These are phyloP conservation scores for Phytophthora vignae DNA, from an alignment of 352 stramenopile genomes.

Conservation along the genomic window DNA sequence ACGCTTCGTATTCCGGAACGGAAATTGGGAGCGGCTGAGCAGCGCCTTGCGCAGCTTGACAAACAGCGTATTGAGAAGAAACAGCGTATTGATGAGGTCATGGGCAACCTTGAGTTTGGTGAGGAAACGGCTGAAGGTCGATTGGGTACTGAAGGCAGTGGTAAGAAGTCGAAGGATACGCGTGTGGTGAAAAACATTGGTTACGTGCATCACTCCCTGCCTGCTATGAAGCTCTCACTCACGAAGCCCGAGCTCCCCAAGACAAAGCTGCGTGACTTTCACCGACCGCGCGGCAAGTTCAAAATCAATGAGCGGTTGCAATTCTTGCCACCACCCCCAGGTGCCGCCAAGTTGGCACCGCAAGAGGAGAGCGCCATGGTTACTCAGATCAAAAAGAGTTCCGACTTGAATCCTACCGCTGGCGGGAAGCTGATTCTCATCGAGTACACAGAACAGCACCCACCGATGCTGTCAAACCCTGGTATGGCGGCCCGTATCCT, in stretches of 20 bases:
- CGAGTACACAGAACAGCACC: conserved; percentile 87
- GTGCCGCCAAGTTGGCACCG: conserved; percentile 47
- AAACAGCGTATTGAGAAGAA: conserved; percentile 84
- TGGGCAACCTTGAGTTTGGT: conserved; percentile 82
- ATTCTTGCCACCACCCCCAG: conserved; percentile 56
- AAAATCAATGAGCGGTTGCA: conserved; percentile 85
- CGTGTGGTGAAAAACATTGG: conserved; percentile 89
- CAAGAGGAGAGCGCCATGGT: conserved; percentile 79
- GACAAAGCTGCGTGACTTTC: conserved; percentile 82
- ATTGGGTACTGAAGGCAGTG: conserved; percentile 68
- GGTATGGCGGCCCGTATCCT: conserved; percentile 87
- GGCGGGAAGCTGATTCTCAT: conserved; percentile 84
- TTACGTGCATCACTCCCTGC: conserved; percentile 84
- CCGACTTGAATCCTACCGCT: conserved; percentile 77
- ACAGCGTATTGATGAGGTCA: conserved; percentile 83
- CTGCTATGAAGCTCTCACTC: conserved; percentile 88
- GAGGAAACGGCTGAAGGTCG: conserved; percentile 75
- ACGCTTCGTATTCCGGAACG: conserved; percentile 85
- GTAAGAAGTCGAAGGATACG: conserved; percentile 86
- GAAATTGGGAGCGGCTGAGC: conserved; percentile 81
- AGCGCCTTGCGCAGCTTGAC: conserved; percentile 73
- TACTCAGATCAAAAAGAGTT: conserved; percentile 91
- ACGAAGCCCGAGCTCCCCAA: conserved; percentile 88
- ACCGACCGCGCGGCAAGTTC: conserved; percentile 85
- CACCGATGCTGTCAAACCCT: conserved; percentile 82